A percentile compares a stretch with the other conserved stretches of the same genome.
Conservation (phyloP, 176 grass and related monocot species). For the Lolium perenne region DNA sequence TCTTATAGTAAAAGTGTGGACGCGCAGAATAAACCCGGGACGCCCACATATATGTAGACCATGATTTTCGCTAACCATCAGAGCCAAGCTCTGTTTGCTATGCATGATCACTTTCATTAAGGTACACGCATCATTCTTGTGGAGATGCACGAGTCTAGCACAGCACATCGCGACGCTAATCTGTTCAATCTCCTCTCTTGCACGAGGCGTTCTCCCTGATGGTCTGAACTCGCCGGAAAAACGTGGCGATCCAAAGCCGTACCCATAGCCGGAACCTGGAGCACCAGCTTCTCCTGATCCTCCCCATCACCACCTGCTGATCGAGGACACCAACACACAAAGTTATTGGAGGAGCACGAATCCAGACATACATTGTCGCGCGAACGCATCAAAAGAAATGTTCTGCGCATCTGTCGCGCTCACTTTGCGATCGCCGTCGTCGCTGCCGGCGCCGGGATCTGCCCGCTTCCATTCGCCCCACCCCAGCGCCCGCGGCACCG, state of each 20-base stretch:
- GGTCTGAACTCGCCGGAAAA: conserved; percentile 18
- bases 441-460: neutral
- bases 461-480: conserved; percentile 40
- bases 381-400: neutral
- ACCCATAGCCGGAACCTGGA: conserved; percentile 30
- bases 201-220: conserved; percentile 38
- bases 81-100: too few relatives aligned
- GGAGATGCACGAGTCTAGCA: too few relatives aligned
- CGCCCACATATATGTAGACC: too few relatives aligned
- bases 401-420: neutral
- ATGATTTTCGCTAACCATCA: too few relatives aligned
- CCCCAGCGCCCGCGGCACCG: conserved; percentile 18
- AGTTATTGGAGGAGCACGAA: neutral
- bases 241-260: conserved; percentile 15
- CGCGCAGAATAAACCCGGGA: too few relatives aligned
- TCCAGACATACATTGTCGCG: neutral
- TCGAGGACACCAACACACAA: neutral
- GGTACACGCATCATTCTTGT: too few relatives aligned
- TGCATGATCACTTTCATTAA: neutral
- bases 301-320: neutral
- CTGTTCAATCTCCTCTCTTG: conserved; percentile 15
- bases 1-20: too few relatives aligned
- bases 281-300: conserved; percentile 33
- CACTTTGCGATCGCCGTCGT: neutral
- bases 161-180: too few relatives aligned